Evolutionary conservation across 2,329 filamentous ascomycete species (phyloP), one percentile per base, ranked within the genome.

Genomic region (Fusarium sp.): DNA sequence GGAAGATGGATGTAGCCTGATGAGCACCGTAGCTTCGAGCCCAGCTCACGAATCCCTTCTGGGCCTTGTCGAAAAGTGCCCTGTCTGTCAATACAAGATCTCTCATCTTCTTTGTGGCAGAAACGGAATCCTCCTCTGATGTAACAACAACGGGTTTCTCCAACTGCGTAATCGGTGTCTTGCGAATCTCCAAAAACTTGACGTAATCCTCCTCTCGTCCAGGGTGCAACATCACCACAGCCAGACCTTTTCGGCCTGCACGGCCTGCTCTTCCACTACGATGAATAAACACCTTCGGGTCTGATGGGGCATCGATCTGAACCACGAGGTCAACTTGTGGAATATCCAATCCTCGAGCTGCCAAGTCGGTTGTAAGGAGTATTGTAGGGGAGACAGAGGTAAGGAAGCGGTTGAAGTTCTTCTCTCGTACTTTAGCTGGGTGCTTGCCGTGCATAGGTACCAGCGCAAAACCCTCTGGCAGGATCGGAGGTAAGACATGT

Each of bases 201-300:
- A 97, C 85, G 74, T 97, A 98, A 74, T 96, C 94, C 77, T 96
- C 93, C 79, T 98, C 96, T 18, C 89, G 85, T 2, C 94, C 94
- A 0, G 92, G 91, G 10, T 92, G 92, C 18, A 99, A 84, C 76
- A 99, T 90, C 1, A 96, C 90, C 3, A 98, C 87, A 15, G 94
- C 93, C 20, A 97, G 81, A 0, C 96, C 96, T 63, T 90, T 90
- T 64, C 95, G 86, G 1, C 94, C 94, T 76, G 97, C 97, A 21
- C 96, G 87, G 0, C 96, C 96, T 1, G 96, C 93, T 67, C 96
- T 87, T 2, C 96, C 96, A 27, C 96, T 91, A 7, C 96, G 90
- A 78, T 99, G 96, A 62, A 99, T 93, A 74, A 98, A 98, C 13
- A 92, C 94, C 77, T 98, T 98, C 0, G 94, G 93, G 72, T 97